Base-by-base conservation (phyloP, 768 basidiomycete species). In the Rhodotorula paludigena region DNA sequence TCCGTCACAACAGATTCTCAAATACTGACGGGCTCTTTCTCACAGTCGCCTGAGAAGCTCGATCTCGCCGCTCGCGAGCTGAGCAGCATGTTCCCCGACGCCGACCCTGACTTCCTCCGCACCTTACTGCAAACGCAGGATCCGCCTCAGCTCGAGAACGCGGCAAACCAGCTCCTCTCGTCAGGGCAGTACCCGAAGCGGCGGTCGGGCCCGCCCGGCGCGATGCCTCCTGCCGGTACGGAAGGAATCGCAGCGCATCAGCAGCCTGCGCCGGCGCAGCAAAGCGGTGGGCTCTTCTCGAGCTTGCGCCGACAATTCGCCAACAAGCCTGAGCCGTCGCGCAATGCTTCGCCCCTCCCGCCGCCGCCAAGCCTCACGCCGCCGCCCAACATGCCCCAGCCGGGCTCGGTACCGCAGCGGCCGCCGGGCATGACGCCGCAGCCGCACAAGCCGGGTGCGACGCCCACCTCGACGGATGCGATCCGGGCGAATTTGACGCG, bases 81-180 rank as follows among this genome's bases (percentile, higher is more conserved):
- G 21, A 14, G 39, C 12, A 30, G 32, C 14, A 67, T 75, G 63
- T 77, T 77, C 57, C 75, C 77, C 25, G 74, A 75, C 44, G 70
- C 69, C 18, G 73, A 74, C 25, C 65, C 55, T 1, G 45, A 25
- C 23, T 70, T 72, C 51, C 64, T 75, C 41, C 56, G 48, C 20
- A 54, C 52, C 14, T 44, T 64, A 0, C 55, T 76, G 16, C 23
- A 64, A 18, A 57, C 64, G 20, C 75, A 75, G 48, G 59, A 63
- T 10, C 39, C 51, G 7, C 57, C 72, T 21, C 63, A 68, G 21
- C 53, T 76, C 42, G 62, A 68, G n/a, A 73, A 76, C 64, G 71
- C 69, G 5, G 69, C 61, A 2, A 72, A 73, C 36, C 57, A 57
- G 23, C 63, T 76, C n/a, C 60, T 71, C n/a, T 36, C 58, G 4